Conservation (phyloP, 2,329 filamentous ascomycete species). For the Orbilia javanica region DNA sequence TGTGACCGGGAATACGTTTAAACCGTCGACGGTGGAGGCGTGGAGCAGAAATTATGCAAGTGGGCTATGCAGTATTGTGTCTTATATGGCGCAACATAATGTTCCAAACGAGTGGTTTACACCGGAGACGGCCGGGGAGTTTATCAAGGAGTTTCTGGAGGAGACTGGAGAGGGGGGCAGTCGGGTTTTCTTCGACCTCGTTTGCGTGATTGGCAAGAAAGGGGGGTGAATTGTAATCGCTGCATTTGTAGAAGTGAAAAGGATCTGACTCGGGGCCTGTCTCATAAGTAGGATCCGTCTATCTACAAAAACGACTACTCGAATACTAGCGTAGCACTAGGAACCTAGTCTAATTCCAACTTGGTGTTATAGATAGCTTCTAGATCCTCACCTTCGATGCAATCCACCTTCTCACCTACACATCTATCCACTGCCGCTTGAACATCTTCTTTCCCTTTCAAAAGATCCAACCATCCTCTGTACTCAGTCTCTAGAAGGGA, state of each 20-base stretch:
- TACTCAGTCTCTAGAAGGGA: slow-evolving; percentile 69
- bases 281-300: background rate
- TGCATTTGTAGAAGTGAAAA: background rate
- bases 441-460: slow-evolving; percentile 59
- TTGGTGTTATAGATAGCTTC: slow-evolving; percentile 38
- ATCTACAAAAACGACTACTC: background rate
- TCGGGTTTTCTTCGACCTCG: slow-evolving; percentile 34
- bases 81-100: slow-evolving; percentile 36
- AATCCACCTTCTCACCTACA: slow-evolving; percentile 39
- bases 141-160: slow-evolving; percentile 21
- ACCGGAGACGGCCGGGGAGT: slow-evolving; percentile 22
- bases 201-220: slow-evolving; percentile 31
- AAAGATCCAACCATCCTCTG: slow-evolving; percentile 64
- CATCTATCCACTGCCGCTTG: slow-evolving; percentile 59
- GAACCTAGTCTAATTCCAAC: slow-evolving; percentile 24
- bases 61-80: slow-evolving; percentile 31
- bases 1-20: background rate
- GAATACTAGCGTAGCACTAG: background rate
- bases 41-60: slow-evolving; percentile 37
- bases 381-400: slow-evolving; percentile 49
- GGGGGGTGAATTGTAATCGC: background rate
- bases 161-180: slow-evolving; percentile 33
- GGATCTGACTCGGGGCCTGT: background rate
- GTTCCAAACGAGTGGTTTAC: slow-evolving; percentile 49
- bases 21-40: slow-evolving; percentile 4